A percentile compares a stretch with the other conserved stretches of the same genome.
phyloP scores from a whole-genome alignment of 345 rosid species.

The Corymbia maculata region DNA sequence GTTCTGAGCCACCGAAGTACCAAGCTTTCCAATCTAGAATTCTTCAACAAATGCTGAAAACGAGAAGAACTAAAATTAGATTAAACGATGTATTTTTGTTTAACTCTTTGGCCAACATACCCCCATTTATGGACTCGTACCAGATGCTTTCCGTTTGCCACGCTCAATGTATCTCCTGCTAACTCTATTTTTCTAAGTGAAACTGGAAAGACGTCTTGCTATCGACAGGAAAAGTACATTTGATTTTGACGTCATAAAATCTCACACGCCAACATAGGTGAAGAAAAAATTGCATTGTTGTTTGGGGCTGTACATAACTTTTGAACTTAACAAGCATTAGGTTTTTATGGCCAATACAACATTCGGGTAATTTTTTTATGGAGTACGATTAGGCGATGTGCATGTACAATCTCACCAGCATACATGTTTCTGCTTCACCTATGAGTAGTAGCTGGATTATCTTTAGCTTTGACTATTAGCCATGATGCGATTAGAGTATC shows the following conservation, averaged over 20 bases:
- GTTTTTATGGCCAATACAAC: not conserved
- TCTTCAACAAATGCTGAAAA: conserved; percentile 53
- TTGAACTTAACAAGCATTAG: too few species aligned
- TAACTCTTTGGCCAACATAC: not conserved
- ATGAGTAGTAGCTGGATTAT: not conserved
- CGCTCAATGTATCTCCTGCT: conserved; percentile 19
- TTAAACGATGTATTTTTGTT: not conserved
- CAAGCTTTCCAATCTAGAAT: conserved; percentile 53
- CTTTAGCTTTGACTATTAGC: not conserved
- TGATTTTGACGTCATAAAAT: conserved; percentile 1
- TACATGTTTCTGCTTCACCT: not conserved
- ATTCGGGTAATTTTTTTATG: not conserved
- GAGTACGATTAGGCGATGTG: not conserved
- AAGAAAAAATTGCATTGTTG: too few species aligned
- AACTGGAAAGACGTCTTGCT: conserved; percentile 66
- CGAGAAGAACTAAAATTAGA: not conserved
- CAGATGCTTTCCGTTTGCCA: too few species aligned
- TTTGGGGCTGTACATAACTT: too few species aligned
- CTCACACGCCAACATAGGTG: too few species aligned
- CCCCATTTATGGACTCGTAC: too few species aligned
- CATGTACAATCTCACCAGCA: not conserved
- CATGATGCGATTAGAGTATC: not conserved
- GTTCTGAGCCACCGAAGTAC: conserved; percentile 53
- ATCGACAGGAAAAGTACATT: conserved; percentile 25
- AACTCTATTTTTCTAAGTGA: conserved; percentile 26